phyloP scores from a whole-genome alignment of 768 basidiomycete species.

The Russula vinacea region DNA sequence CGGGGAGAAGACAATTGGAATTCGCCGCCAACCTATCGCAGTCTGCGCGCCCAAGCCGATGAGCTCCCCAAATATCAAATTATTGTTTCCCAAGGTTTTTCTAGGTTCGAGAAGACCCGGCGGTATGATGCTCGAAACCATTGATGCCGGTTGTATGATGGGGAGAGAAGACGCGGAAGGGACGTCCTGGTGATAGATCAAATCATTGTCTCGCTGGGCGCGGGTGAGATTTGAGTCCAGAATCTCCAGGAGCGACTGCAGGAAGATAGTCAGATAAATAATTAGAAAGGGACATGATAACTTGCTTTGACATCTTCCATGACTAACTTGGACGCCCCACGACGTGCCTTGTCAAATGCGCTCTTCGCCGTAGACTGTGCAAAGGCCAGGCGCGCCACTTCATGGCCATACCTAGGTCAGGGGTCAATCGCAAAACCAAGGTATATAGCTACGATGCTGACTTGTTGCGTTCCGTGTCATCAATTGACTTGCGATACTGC shows the following conservation, averaged over 20 bases:
- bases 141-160: constrained; percentile 56
- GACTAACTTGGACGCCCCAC: constrained; percentile 59
- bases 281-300: background rate
- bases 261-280: background rate
- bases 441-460: constrained; percentile 35
- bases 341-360: constrained; percentile 64
- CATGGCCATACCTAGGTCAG: constrained; percentile 72
- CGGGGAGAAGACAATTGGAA: background rate
- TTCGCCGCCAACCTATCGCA: constrained; percentile 67
- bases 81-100: constrained; percentile 49
- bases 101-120: constrained; percentile 57
- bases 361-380: constrained; percentile 67
- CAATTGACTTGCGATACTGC: constrained; percentile 83
- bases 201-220: constrained; percentile 87
- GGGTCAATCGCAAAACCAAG: constrained; percentile 2
- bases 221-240: constrained; percentile 64
- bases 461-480: constrained; percentile 79
- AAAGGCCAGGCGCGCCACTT: constrained; percentile 72
- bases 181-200: constrained; percentile 90
- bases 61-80: constrained; percentile 68
- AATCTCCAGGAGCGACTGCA: constrained; percentile 70
- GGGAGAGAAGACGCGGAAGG: constrained; percentile 69
- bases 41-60: constrained; percentile 84
- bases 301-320: constrained; percentile 76
- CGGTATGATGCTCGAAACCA: constrained; percentile 61